These are phyloP conservation scores for Cyclotella sp. DNA, from an alignment of 108 stramenopile genomes.

Conservation along the genomic window DNA sequence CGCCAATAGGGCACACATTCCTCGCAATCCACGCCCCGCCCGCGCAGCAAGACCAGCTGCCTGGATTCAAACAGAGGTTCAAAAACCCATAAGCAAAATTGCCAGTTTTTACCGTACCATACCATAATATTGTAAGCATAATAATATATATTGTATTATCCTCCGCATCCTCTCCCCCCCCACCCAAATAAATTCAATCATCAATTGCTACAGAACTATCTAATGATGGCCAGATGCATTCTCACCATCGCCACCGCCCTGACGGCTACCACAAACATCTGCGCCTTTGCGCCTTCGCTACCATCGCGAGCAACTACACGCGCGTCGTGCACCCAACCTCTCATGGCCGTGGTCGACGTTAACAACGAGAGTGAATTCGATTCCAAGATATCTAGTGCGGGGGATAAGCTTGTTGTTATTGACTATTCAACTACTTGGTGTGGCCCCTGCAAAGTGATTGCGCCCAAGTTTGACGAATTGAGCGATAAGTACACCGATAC, in stretches of 20 bases:
- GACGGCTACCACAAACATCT: conserved; percentile 21
- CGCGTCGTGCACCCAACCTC: conserved; percentile 23
- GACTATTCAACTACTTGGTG: conserved; percentile 98
- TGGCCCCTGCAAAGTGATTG: conserved; percentile 95
- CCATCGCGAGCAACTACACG: conserved; percentile 23
- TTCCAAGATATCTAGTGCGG: conserved; percentile 64
- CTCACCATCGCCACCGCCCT: conserved; percentile 30
- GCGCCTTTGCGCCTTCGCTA: conserved; percentile 20
- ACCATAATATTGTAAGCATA: no score
- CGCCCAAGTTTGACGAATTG: conserved; percentile 88
- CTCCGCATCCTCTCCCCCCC: neutral
- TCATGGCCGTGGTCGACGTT: conserved; percentile 76
- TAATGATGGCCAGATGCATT: conserved; percentile 46
- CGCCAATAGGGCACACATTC: no score
- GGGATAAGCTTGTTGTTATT: conserved; percentile 80
- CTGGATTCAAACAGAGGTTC: no score
- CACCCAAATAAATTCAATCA: neutral
- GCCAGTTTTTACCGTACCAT: no score
- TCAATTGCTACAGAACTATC: neutral
- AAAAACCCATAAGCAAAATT: no score
- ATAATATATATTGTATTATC: neutral
- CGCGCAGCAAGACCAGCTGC: no score
- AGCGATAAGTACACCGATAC: conserved; percentile 85
- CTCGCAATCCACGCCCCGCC: no score
- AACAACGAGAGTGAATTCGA: conserved; percentile 75